Evolutionary conservation across 2,329 filamentous ascomycete species (phyloP), one percentile per base, ranked within the genome.

Genomic region (Colletotrichum musae): DNA sequence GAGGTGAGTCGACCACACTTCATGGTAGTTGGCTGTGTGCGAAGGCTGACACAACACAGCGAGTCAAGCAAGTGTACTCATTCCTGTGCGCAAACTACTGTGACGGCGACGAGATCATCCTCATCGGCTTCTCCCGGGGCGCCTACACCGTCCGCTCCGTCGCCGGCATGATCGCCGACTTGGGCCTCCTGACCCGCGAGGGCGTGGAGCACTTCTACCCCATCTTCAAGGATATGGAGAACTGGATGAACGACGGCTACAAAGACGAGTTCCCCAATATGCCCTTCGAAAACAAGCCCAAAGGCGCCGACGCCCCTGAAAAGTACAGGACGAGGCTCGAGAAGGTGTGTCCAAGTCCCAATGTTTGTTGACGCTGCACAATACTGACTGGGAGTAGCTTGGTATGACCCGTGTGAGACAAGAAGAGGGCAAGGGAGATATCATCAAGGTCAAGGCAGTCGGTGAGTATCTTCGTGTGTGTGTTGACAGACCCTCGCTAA

Each of bases 21-120:
- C 18, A 10, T 0, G 21, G 6, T 43, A 12, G 47, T 5, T 28
- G n/a, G 13, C 36, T 13, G 3, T n/a, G 21, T 24, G 9, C 12
- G 4, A 5, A 5, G 2, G 21, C 61, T 64, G 32, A 72, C 36
- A 16, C 28, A 64, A 16, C 51, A 6, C 73, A 91, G 80, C 77
- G 81, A 65, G 85, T 92, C 61, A 85, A 88, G 13, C 89, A 91
- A 75, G 87, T 88, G 1, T 92, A 92, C 74, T 83, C 85, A 5
- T 91, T 90, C 74, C 80, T 91, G 2, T 89, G 87, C 63, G 85
- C 86, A 73, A 91, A 91, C 77, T 91, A 90, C 73, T 82, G 83
- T 62, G 83, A 85, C 61, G 87, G 87, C 3, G 88, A 90, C 70
- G 84, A 89, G 71, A 87, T 89, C 56, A 78, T 88, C 54, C 81